These are phyloP conservation scores for Rhynchospora breviuscula DNA, from an alignment of 176 grass and related monocot genomes.

Conservation along the genomic window DNA sequence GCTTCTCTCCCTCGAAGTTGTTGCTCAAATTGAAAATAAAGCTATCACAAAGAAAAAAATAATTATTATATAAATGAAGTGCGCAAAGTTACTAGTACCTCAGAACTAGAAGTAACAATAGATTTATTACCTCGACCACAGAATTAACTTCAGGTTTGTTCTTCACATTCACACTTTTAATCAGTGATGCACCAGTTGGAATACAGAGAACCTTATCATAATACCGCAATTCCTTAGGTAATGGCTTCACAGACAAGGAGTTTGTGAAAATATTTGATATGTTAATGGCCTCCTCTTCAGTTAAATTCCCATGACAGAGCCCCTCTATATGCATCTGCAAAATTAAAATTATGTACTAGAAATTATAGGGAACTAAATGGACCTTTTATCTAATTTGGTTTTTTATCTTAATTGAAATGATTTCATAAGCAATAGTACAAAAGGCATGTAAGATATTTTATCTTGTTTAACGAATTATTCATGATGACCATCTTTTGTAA, in stretches of 20 bases:
- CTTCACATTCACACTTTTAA: slow-evolving; percentile 67
- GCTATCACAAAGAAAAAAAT: slow-evolving; percentile 36
- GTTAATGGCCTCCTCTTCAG: slow-evolving; percentile 61
- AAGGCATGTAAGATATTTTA: background rate
- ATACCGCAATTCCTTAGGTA: slow-evolving; percentile 49
- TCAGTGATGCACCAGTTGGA: slow-evolving; percentile 41
- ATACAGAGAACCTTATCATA: slow-evolving; percentile 57
- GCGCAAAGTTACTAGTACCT: background rate
- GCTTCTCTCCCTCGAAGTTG: slow-evolving; percentile 66
- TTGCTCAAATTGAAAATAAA: slow-evolving; percentile 95
- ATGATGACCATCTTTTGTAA: slow-evolving; percentile 17
- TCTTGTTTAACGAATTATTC: background rate
- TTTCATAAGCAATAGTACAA: background rate
- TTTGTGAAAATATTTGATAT: slow-evolving; percentile 74
- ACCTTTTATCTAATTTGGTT: too few species aligned
- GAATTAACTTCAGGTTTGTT: slow-evolving; percentile 90
- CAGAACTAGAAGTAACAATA: background rate
- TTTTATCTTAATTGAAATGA: background rate
- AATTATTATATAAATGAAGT: background rate
- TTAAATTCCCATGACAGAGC: slow-evolving; percentile 92
- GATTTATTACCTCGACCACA: slow-evolving; percentile 66
- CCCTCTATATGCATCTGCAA: slow-evolving; percentile 88
- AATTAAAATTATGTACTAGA: background rate
- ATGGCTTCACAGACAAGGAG: slow-evolving; percentile 44
- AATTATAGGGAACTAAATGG: background rate